These are phyloP conservation scores for Potentilla sterilis DNA, from an alignment of 306 rosid genomes.

Conservation along the genomic window DNA sequence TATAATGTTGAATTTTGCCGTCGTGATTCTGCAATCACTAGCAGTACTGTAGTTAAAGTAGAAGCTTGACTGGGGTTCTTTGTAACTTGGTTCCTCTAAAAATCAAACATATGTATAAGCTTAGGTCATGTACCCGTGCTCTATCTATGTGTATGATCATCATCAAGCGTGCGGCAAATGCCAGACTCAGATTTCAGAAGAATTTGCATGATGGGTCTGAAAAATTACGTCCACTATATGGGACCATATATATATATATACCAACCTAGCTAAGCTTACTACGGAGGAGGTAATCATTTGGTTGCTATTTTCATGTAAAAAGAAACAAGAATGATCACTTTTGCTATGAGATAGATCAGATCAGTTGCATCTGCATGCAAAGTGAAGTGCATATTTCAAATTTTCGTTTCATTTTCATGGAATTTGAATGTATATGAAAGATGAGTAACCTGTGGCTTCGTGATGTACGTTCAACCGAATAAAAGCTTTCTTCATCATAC, in stretches of 20 bases:
- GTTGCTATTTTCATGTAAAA: background rate
- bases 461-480: background rate
- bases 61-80: background rate
- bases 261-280: background rate
- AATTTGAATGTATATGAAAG: background rate
- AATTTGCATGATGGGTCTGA: background rate
- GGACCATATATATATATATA: background rate
- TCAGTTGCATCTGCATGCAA: background rate
- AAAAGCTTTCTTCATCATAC: background rate
- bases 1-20: background rate
- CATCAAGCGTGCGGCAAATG: slow-evolving; percentile 1
- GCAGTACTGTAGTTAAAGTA: background rate
- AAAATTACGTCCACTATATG: background rate
- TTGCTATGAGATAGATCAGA: background rate
- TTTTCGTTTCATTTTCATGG: background rate
- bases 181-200: slow-evolving; percentile 9
- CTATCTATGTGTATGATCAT: background rate
- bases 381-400: background rate
- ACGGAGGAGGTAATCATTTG: background rate
- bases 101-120: background rate
- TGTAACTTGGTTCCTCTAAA: background rate
- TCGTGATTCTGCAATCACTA: background rate
- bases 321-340: background rate
- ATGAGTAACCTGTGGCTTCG: background rate
- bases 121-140: background rate